phyloP scores from a whole-genome alignment of 2,329 filamentous ascomycete genomes.

The Pseudogymnoascus sp. region DNA sequence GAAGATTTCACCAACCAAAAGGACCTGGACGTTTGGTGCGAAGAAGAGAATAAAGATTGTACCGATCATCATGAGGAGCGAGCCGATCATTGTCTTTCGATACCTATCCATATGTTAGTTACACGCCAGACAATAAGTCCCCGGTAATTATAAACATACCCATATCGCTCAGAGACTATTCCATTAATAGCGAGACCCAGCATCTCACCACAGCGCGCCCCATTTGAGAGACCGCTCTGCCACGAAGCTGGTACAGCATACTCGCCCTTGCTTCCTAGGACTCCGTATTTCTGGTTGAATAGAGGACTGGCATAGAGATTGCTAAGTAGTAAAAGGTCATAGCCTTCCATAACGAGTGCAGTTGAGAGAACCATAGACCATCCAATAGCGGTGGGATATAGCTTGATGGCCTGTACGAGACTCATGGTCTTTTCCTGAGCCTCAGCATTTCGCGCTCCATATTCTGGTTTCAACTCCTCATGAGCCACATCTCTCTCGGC shows the following conservation, averaged over 20 bases:
- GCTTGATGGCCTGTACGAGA: slow-evolving; percentile 37
- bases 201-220: slow-evolving; percentile 32
- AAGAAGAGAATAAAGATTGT: slow-evolving; percentile 44
- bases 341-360: slow-evolving; percentile 32
- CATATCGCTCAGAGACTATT: slow-evolving; percentile 37
- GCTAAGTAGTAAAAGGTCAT: slow-evolving; percentile 28
- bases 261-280: slow-evolving; percentile 18
- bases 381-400: slow-evolving; percentile 39
- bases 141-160: slow-evolving; percentile 32
- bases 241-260: slow-evolving; percentile 34
- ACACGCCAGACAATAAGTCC: slow-evolving; percentile 36
- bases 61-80: slow-evolving; percentile 33
- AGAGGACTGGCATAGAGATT: slow-evolving; percentile 27
- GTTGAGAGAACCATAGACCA: slow-evolving; percentile 29
- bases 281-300: slow-evolving; percentile 25
- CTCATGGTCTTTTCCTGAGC: slow-evolving; percentile 43
- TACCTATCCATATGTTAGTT: slow-evolving; percentile 30
- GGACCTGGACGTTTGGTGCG: slow-evolving; percentile 35
- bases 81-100: slow-evolving; percentile 37
- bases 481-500: not conserved
- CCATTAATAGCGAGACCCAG: slow-evolving; percentile 34
- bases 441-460: slow-evolving; percentile 13
- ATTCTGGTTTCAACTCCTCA: not conserved
- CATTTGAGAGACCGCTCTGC: slow-evolving; percentile 35
- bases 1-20: slow-evolving; percentile 39